These are phyloP conservation scores for Sclerotinia spermophila DNA, from an alignment of 2,329 filamentous ascomycete species.

Conservation along the genomic window DNA sequence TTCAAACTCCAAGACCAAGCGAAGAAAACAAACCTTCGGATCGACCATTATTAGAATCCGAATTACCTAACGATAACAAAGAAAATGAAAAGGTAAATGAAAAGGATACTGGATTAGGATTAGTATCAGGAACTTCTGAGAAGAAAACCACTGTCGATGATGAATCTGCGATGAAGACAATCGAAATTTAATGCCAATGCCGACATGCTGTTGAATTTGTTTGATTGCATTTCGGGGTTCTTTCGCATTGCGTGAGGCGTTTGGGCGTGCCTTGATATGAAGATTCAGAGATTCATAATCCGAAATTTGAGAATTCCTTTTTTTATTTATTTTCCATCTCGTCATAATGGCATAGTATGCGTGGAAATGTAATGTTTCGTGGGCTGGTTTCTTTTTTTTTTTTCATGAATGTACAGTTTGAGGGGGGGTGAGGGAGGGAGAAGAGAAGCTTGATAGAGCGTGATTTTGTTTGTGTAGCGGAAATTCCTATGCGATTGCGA, in stretches of 20 bases:
- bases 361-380: neutral
- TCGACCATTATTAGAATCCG: constrained; percentile 31
- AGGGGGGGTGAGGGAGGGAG: neutral
- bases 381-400: neutral
- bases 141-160: constrained; percentile 37
- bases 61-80: constrained; percentile 32
- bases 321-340: neutral
- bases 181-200: constrained; percentile 35
- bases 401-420: constrained; percentile 8
- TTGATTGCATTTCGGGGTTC: constrained; percentile 5
- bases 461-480: neutral
- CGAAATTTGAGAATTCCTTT: constrained; percentile 10
- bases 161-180: constrained; percentile 38
- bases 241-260: constrained; percentile 17
- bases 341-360: constrained; percentile 5
- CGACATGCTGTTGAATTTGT: constrained; percentile 9
- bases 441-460: neutral
- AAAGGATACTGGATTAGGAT: constrained; percentile 21
- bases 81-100: constrained; percentile 31
- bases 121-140: constrained; percentile 29
- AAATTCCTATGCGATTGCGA: neutral
- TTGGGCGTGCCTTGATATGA: constrained; percentile 7
- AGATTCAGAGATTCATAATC: constrained; percentile 11
- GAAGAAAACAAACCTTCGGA: constrained; percentile 34
- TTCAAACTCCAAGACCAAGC: constrained; percentile 36